Evolutionary conservation across 2,329 filamentous ascomycete species (phyloP).

Genomic region (Colletotrichum agaves): DNA sequence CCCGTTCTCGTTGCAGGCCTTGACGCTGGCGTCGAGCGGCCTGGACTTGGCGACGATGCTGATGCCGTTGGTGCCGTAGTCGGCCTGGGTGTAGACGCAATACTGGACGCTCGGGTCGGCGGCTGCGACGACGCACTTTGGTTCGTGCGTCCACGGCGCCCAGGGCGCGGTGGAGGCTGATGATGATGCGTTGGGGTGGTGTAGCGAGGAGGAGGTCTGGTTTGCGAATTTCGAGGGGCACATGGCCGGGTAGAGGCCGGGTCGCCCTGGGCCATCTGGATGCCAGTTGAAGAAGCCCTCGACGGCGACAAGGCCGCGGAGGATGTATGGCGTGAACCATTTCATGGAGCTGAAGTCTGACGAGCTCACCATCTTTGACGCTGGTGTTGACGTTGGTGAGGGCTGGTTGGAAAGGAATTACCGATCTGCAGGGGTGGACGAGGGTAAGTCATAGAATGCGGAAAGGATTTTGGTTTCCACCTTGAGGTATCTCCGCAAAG

Average conservation of each 20-base stretch:
- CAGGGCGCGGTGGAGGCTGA: constrained; percentile 16
- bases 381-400: too few species aligned
- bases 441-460: too few species aligned
- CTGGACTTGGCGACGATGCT: constrained; percentile 50
- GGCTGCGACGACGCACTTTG: constrained; percentile 38
- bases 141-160: constrained; percentile 44
- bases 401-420: too few species aligned
- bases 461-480: too few species aligned
- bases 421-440: too few species aligned
- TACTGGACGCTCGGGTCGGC: constrained; percentile 34
- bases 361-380: too few species aligned
- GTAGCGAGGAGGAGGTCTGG: not conserved
- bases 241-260: not conserved
- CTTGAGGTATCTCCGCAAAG: too few species aligned
- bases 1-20: constrained; percentile 43
- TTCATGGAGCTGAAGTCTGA: not conserved
- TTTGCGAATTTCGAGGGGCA: not conserved
- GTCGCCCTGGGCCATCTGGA: not conserved
- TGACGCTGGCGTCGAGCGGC: constrained; percentile 44
- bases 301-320: not conserved
- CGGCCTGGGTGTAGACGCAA: constrained; percentile 45
- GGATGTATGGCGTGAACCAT: not conserved
- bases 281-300: not conserved
- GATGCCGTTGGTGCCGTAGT: constrained; percentile 44
- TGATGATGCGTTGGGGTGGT: not conserved